phyloP scores from a whole-genome alignment of 768 basidiomycete species.

The Chlorophyllum brunneum region DNA sequence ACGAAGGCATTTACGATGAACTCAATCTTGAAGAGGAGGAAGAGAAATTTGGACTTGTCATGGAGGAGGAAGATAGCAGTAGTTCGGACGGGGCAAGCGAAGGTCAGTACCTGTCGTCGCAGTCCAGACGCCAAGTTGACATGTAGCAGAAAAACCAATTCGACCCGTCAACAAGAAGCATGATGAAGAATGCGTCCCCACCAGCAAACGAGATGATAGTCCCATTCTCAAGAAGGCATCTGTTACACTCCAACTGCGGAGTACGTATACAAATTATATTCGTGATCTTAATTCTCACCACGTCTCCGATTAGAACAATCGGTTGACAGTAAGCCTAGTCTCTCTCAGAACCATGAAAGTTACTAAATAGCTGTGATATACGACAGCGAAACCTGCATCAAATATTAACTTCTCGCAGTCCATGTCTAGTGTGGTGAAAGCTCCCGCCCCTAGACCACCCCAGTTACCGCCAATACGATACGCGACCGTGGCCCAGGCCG shows the following conservation, averaged over 20 bases:
- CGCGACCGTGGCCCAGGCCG: slow-evolving; percentile 83
- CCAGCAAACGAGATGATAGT: slow-evolving; percentile 73
- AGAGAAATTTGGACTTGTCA: slow-evolving; percentile 80
- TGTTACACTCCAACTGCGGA: slow-evolving; percentile 60
- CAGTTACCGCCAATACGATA: slow-evolving; percentile 82
- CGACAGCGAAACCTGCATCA: slow-evolving; percentile 66
- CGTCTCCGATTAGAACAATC: slow-evolving; percentile 53
- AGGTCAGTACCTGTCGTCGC: slow-evolving; percentile 37
- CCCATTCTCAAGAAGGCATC: slow-evolving; percentile 77
- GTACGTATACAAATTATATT: slow-evolving; percentile 40
- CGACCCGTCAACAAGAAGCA: slow-evolving; percentile 71
- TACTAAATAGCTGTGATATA: slow-evolving; percentile 17
- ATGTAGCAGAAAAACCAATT: slow-evolving; percentile 50
- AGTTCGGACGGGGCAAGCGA: slow-evolving; percentile 74
- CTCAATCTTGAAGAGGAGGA: slow-evolving; percentile 97
- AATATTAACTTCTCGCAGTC: slow-evolving; percentile 82
- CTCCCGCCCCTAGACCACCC: slow-evolving; percentile 49
- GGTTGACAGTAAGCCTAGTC: slow-evolving; percentile 51
- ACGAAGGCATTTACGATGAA: slow-evolving; percentile 96
- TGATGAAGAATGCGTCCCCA: slow-evolving; percentile 74
- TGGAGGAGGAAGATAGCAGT: slow-evolving; percentile 76
- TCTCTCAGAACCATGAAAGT: slow-evolving; percentile 8
- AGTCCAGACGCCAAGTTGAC: background rate
- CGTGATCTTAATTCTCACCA: slow-evolving; percentile 15
- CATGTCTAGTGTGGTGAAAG: slow-evolving; percentile 71